Evolutionary conservation across 2,329 filamentous ascomycete species (phyloP).

Genomic region (Neoarthrinium moseri): DNA sequence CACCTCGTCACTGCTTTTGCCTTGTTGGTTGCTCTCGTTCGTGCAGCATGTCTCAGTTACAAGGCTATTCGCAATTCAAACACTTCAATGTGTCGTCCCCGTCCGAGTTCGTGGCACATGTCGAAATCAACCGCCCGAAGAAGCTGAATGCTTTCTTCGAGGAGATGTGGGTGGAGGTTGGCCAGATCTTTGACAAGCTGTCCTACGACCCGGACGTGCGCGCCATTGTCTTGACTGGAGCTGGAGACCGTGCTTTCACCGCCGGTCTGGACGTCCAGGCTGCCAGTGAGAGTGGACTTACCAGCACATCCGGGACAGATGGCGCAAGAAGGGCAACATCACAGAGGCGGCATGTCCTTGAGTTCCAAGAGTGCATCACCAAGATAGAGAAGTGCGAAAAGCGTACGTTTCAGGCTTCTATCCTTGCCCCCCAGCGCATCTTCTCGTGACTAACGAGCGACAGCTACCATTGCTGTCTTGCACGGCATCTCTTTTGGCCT

Average conservation of each 20-base stretch:
- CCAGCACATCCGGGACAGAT: slow-evolving; percentile 46
- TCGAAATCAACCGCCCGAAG: slow-evolving; percentile 83
- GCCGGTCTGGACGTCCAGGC: slow-evolving; percentile 81
- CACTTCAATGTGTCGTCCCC: slow-evolving; percentile 77
- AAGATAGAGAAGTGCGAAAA: slow-evolving; percentile 86
- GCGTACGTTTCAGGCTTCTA: slow-evolving; percentile 47
- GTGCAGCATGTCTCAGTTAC: slow-evolving; percentile 16
- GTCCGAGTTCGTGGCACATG: slow-evolving; percentile 73
- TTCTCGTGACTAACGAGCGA: slow-evolving; percentile 7
- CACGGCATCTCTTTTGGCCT: slow-evolving; percentile 78
- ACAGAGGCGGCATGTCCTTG: slow-evolving; percentile 67
- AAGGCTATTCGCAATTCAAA: slow-evolving; percentile 49
- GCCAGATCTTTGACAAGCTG: slow-evolving; percentile 68
- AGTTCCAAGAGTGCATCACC: slow-evolving; percentile 78
- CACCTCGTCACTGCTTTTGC: too few species aligned
- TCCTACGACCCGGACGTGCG: slow-evolving; percentile 72
- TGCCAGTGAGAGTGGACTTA: slow-evolving; percentile 52
- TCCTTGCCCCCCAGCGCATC: not conserved
- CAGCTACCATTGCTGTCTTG: slow-evolving; percentile 77
- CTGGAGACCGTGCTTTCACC: slow-evolving; percentile 82
- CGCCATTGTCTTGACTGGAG: slow-evolving; percentile 75
- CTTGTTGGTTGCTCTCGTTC: too few species aligned
- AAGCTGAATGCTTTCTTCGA: slow-evolving; percentile 89
- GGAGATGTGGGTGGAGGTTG: slow-evolving; percentile 83
- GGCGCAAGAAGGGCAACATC: slow-evolving; percentile 60